Evolutionary conservation across 352 stramenopile genomes (phyloP).

Genomic region (Phytophthora kernoviae): DNA sequence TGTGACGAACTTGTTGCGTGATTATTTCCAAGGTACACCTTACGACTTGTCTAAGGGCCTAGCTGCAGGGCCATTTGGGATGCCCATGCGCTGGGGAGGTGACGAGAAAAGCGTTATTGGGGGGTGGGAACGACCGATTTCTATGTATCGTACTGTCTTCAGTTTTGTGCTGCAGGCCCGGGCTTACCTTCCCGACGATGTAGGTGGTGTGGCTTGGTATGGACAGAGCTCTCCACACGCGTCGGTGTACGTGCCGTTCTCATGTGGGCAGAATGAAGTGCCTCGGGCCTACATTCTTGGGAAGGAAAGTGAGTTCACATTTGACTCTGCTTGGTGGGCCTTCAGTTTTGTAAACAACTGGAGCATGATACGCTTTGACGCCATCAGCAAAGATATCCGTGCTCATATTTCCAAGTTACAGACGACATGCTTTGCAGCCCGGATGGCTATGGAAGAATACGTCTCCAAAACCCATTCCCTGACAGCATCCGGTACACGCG

Average conservation of each 20-base stretch:
- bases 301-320: slow-evolving; percentile 77
- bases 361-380: slow-evolving; percentile 82
- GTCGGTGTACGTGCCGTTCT: slow-evolving; percentile 78
- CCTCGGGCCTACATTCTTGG: slow-evolving; percentile 58
- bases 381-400: slow-evolving; percentile 73
- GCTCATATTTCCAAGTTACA: slow-evolving; percentile 45
- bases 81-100: slow-evolving; percentile 87
- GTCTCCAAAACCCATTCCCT: slow-evolving; percentile 19
- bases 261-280: slow-evolving; percentile 56
- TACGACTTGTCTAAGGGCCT: slow-evolving; percentile 89
- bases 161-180: slow-evolving; percentile 82
- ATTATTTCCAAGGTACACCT: slow-evolving; percentile 91
- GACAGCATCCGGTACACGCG: slow-evolving; percentile 11
- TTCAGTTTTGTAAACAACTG: slow-evolving; percentile 91
- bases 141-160: slow-evolving; percentile 90
- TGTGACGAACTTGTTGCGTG: slow-evolving; percentile 81
- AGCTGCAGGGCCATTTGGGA: slow-evolving; percentile 89
- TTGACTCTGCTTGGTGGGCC: slow-evolving; percentile 77
- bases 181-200: slow-evolving; percentile 42
- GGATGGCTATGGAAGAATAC: slow-evolving; percentile 30
- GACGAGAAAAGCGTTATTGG: slow-evolving; percentile 60
- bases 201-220: slow-evolving; percentile 75
- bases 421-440: slow-evolving; percentile 38
- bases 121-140: slow-evolving; percentile 91
- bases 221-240: slow-evolving; percentile 68